Evolutionary conservation across 352 stramenopile species (phyloP), one percentile per base, ranked within the genome.

Genomic region (Globisporangium spiculum): DNA sequence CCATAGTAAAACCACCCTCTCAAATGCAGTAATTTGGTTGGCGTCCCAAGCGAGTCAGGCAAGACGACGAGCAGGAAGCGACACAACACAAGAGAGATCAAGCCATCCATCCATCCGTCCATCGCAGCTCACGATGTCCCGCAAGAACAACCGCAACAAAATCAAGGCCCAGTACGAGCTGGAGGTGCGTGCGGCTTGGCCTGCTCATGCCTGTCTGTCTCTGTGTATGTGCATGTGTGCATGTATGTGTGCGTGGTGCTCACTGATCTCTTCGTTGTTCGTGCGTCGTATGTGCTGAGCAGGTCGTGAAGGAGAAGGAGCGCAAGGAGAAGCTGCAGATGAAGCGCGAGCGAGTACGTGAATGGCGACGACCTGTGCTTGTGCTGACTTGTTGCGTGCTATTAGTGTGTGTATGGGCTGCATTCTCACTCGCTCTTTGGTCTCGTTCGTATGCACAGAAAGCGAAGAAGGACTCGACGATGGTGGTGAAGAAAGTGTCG

Each of bases 161-260:
- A 89, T 91, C 63, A 91, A 92, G 74, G 83, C 84, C 12, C 84
- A 92, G 81, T 88, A 90, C 72, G 84, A 92, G 68, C 73, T 90
- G 52, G 84, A 92, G 73, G 83, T 90, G 63, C 56, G 60, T 62
- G 5, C 20, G 22, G 10, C 58, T 53, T 53, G 9, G 14, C 1
- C 2, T 24, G 2, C 18, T 1, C 18, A 14, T 46, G 4, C 38
- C 6, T 36, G 3, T 58, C 50, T 59, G 48, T 70, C 24, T 71
- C 8, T 70, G 58, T 61, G 26, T 2, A 46, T 61, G 38, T 1
- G 24, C 22, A 24, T 58, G 12, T 54, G 5, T 44, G 22, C 34
- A n/a, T 12, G 24, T 41, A 24, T 27, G 54, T 22, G 41, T 12
- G 12, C 58, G 24, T 48, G n/a, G 14, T 14, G 22, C 22, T 48